Conservation (phyloP, 768 basidiomycete species). For the Chiua virens region DNA sequence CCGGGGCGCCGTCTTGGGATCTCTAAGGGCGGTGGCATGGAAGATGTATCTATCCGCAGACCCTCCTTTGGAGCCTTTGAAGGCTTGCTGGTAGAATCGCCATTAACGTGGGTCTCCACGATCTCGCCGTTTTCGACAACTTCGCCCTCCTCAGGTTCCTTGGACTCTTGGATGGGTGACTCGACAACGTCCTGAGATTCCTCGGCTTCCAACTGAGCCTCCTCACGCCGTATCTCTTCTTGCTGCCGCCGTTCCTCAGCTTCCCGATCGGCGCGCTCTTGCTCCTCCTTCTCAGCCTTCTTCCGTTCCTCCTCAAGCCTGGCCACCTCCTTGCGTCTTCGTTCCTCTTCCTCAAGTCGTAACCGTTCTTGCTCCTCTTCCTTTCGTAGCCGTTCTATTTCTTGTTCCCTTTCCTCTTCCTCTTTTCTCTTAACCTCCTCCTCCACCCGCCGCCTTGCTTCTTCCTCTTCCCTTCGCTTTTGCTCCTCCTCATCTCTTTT, state of each 20-base stretch:
- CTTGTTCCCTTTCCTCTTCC: conserved; percentile 42
- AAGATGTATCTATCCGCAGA: conserved; percentile 66
- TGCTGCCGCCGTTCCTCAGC: conserved; percentile 32
- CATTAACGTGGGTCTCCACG: conserved; percentile 26
- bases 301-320: conserved; percentile 32
- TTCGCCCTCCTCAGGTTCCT: conserved; percentile 43
- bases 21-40: conserved; percentile 40
- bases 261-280: conserved; percentile 40
- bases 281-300: conserved; percentile 34
- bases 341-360: conserved; percentile 35
- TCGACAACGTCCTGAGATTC: conserved; percentile 33
- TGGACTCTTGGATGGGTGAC: conserved; percentile 44
- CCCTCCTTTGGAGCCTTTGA: conserved; percentile 43
- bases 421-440: conserved; percentile 42
- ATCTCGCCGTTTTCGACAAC: conserved; percentile 34
- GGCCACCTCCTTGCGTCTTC: conserved; percentile 30
- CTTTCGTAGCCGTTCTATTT: conserved; percentile 37
- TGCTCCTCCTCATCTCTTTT: conserved; percentile 38
- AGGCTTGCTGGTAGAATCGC: conserved; percentile 43
- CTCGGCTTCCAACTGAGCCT: conserved; percentile 36
- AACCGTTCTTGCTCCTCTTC: conserved; percentile 40
- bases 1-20: conserved; percentile 57
- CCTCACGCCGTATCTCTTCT: conserved; percentile 21
- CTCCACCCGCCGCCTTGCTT: conserved; percentile 38
- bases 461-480: conserved; percentile 44